Evolutionary conservation across 345 rosid genomes (phyloP).

Genomic region (Isatis tinctoria): DNA sequence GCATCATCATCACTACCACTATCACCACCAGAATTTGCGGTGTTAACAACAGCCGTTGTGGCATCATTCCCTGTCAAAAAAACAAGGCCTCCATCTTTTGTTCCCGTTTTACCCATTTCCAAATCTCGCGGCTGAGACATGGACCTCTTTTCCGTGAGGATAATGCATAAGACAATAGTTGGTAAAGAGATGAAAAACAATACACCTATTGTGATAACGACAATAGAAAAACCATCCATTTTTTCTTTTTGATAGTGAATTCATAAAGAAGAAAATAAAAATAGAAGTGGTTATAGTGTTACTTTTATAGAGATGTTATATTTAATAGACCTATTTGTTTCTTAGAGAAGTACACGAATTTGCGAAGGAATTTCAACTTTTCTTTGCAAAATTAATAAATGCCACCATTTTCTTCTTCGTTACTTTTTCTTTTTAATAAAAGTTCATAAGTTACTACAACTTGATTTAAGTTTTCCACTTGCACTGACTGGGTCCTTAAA

Average conservation of each 20-base stretch:
- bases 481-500: too few relatives aligned
- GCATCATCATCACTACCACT: not conserved
- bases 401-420: too few relatives aligned
- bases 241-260: not conserved
- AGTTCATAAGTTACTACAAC: too few relatives aligned
- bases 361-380: too few relatives aligned
- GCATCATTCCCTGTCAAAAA: not conserved
- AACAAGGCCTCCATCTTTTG: conserved; percentile 24
- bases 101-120: conserved; percentile 1
- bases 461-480: too few relatives aligned
- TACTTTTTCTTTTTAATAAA: too few relatives aligned
- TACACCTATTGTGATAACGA: not conserved
- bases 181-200: not conserved
- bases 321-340: too few relatives aligned
- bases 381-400: too few relatives aligned
- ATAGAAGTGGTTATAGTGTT: too few relatives aligned
- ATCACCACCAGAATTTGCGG: not conserved
- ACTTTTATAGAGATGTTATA: too few relatives aligned
- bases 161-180: not conserved
- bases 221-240: not conserved
- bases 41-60: not conserved
- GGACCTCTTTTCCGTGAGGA: not conserved
- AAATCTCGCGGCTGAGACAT: conserved; percentile 6
- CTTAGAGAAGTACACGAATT: too few relatives aligned
- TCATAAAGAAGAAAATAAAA: too few relatives aligned